phyloP scores from a whole-genome alignment of 768 basidiomycete species.

The Tephrocybe sp. region DNA sequence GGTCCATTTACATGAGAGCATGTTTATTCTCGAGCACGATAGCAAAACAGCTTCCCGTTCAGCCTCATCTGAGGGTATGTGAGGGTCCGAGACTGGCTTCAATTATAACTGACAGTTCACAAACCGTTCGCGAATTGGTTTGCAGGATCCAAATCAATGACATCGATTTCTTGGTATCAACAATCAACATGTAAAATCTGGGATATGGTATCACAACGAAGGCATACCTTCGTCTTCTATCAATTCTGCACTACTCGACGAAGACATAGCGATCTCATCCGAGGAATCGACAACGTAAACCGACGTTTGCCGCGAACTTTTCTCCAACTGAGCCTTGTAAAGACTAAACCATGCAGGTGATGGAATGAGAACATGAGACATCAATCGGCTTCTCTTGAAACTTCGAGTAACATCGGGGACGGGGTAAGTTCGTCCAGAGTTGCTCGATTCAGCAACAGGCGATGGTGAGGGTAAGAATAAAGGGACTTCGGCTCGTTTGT shows the following conservation, averaged over 20 bases:
- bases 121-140: slow-evolving; percentile 13
- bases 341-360: slow-evolving; percentile 26
- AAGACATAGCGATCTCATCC: background rate
- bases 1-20: slow-evolving; percentile 55
- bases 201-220: slow-evolving; percentile 6
- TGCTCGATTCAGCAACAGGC: slow-evolving; percentile 12
- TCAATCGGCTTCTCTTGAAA: background rate
- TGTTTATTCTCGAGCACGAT: slow-evolving; percentile 45
- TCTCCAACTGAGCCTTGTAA: slow-evolving; percentile 8
- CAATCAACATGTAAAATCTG: slow-evolving; percentile 10
- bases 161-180: slow-evolving; percentile 14
- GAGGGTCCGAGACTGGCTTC: background rate
- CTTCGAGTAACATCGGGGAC: background rate
- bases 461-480: slow-evolving; percentile 50
- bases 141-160: slow-evolving; percentile 15
- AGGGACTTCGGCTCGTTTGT: slow-evolving; percentile 28
- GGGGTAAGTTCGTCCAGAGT: background rate
- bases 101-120: slow-evolving; percentile 6
- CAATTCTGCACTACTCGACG: background rate
- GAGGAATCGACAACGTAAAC: background rate
- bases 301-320: background rate
- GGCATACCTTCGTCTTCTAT: slow-evolving; percentile 21
- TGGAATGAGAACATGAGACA: slow-evolving; percentile 30
- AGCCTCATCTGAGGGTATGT: slow-evolving; percentile 4
- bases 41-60: slow-evolving; percentile 44